phyloP scores from a whole-genome alignment of 176 grass and related monocot species.

The Ananas comosus region DNA sequence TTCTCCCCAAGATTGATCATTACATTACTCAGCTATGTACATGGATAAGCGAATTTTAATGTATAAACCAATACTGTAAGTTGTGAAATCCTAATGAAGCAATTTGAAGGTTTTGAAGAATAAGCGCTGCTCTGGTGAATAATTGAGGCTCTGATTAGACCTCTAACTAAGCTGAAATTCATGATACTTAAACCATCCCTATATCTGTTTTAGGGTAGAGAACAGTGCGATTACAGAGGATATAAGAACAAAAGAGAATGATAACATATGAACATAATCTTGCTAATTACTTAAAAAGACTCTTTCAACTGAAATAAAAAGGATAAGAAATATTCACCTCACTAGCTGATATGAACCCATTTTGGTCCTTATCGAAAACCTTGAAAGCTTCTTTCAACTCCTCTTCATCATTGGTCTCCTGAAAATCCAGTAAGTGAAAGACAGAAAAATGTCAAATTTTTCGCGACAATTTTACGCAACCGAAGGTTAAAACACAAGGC shows the following conservation, averaged over 20 bases:
- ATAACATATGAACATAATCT: no score
- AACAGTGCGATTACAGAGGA: no score
- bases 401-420: conserved; percentile 55
- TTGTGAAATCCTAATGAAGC: no score
- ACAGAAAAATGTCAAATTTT: background rate
- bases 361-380: conserved; percentile 69
- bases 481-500: background rate
- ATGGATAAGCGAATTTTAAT: background rate
- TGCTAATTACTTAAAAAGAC: no score
- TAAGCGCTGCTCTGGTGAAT: no score
- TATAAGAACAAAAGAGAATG: no score
- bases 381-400: conserved; percentile 75
- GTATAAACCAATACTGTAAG: background rate
- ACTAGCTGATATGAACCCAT: conserved; percentile 63
- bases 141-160: no score
- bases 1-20: conserved; percentile 74
- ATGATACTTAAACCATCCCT: no score
- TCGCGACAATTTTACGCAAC: background rate
- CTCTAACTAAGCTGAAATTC: no score
- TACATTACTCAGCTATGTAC: conserved; percentile 42
- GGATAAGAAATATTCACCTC: conserved; percentile 36
- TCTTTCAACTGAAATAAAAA: background rate
- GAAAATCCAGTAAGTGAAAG: background rate
- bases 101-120: no score
- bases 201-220: no score